Base-by-base conservation (phyloP, 495 filamentous ascomycete genomes). In the Penicillium arizonense region DNA sequence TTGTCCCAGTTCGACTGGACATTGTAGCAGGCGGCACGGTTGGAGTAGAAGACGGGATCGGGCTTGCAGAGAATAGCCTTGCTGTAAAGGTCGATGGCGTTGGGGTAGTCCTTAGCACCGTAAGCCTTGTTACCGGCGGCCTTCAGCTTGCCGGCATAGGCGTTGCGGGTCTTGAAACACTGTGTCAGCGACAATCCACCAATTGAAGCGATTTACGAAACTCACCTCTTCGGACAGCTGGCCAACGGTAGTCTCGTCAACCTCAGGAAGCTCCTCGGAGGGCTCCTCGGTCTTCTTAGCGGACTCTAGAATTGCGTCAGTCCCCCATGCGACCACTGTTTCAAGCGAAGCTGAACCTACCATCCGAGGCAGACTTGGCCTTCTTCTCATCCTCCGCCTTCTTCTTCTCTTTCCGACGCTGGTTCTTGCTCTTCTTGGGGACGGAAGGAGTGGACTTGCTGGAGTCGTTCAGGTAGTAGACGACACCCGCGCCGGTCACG, bases 1-100 rank as follows among this genome's bases (percentile, higher is more conserved):
- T 95, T 96, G 24, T 93, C 87, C 93, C 93, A 99, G 47, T 95
- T 75, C 30, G 80, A 83, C 55, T 91, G 81, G 43, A 95, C 91
- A 66, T 96, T 97, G 77, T 90, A 96, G 78, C 94, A 99, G 44
- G 94, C 94, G 42, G 95, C 95, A 38, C 94, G 85, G 76, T 99
- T 99, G 40, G 93, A 97, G 80, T 95, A 99, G 81, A 90, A 99
- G 63, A 99, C 90, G 3, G 94, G 90, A 65, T 99, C 95, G 34
- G 91, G 86, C 76, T 90, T 96, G 87, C 94, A 99, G 30, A 97
- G 71, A 58, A 99, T 94, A 23, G 94, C 94, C 74, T 94, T 88
- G 46, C 89, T 86, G 70, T 99, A 99, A 33, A 99, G 81, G 0
- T 91, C 87, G 62, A 97, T 99, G 44, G 94, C 94, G 54, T 81